phyloP scores from a whole-genome alignment of 371 early-diverging fungal species.

The Polyrhizophydium stewartii region DNA sequence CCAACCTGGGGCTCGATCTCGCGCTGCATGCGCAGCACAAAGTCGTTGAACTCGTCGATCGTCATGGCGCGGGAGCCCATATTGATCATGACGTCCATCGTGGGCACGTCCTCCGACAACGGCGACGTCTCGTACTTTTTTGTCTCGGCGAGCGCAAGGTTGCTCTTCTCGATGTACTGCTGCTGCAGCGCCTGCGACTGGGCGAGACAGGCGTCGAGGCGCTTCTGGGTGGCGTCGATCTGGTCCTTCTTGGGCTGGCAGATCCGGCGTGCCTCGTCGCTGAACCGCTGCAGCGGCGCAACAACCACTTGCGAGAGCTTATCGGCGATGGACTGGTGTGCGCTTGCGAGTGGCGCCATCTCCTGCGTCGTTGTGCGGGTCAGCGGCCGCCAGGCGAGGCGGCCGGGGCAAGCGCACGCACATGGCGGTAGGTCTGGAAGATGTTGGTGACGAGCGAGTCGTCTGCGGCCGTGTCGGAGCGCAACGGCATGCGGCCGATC shows the following conservation, averaged over 20 bases:
- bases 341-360: slow-evolving; percentile 16
- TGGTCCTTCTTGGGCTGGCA: slow-evolving; percentile 15
- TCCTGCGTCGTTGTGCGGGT: slow-evolving; percentile 9
- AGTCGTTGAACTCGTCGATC: slow-evolving; percentile 23
- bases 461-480: slow-evolving; percentile 15
- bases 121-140: slow-evolving; percentile 3
- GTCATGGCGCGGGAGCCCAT: slow-evolving; percentile 17
- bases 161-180: slow-evolving; percentile 6
- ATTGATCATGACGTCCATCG: slow-evolving; percentile 23
- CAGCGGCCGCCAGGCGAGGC: not conserved
- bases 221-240: slow-evolving; percentile 17
- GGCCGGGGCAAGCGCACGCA: not conserved
- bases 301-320: slow-evolving; percentile 9
- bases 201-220: slow-evolving; percentile 6
- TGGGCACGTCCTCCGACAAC: not conserved
- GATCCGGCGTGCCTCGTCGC: slow-evolving; percentile 17
- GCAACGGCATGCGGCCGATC: slow-evolving; percentile 2
- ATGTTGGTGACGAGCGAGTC: slow-evolving; percentile 19
- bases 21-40: slow-evolving; percentile 20
- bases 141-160: slow-evolving; percentile 7
- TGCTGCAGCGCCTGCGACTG: slow-evolving; percentile 13
- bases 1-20: slow-evolving; percentile 17
- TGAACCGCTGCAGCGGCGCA: slow-evolving; percentile 15
- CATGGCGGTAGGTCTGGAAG: slow-evolving; percentile 2
- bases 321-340: slow-evolving; percentile 23